Conservation (phyloP, 2,329 filamentous ascomycete species). For the Aspergillus sp. region DNA sequence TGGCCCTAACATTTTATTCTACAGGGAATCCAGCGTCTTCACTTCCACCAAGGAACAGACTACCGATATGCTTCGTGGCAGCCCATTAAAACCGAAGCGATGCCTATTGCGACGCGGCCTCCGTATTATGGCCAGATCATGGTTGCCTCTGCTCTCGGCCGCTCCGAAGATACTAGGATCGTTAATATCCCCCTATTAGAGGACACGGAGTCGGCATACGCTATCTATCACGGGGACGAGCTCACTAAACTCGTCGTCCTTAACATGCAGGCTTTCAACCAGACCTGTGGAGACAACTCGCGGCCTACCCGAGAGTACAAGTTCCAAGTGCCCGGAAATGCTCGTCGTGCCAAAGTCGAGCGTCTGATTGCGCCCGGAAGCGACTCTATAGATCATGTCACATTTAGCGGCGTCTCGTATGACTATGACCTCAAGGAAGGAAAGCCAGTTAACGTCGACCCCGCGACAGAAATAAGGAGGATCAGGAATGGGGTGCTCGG, state of each 20-base stretch:
- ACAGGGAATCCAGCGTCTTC: constrained; percentile 47
- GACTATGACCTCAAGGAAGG: constrained; percentile 51
- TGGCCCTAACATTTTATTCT: constrained; percentile 48
- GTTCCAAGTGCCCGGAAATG: constrained; percentile 14
- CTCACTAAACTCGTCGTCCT: constrained; percentile 46
- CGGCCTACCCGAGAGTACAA: constrained; percentile 14
- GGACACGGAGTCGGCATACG: constrained; percentile 46
- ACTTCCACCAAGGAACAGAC: constrained; percentile 57
- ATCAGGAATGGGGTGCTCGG: too few relatives aligned
- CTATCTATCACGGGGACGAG: constrained; percentile 39
- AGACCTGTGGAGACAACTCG: constrained; percentile 36
- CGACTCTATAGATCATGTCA: constrained; percentile 53
- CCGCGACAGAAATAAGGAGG: too few relatives aligned
- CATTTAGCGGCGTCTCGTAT: constrained; percentile 54
- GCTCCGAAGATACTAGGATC: constrained; percentile 39
- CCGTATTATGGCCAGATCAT: constrained; percentile 57
- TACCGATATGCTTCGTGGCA: constrained; percentile 56
- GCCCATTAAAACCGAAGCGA: constrained; percentile 43
- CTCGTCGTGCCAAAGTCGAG: constrained; percentile 29
- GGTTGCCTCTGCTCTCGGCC: constrained; percentile 45
- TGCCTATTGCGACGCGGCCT: constrained; percentile 48
- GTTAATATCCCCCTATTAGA: constrained; percentile 38
- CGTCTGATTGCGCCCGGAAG: constrained; percentile 53
- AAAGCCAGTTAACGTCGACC: too few relatives aligned
- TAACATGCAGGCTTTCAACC: constrained; percentile 53